Evolutionary conservation across 1,284 basidiomycete species (phyloP).

Genomic region (Microstroma glucosiphilum): DNA sequence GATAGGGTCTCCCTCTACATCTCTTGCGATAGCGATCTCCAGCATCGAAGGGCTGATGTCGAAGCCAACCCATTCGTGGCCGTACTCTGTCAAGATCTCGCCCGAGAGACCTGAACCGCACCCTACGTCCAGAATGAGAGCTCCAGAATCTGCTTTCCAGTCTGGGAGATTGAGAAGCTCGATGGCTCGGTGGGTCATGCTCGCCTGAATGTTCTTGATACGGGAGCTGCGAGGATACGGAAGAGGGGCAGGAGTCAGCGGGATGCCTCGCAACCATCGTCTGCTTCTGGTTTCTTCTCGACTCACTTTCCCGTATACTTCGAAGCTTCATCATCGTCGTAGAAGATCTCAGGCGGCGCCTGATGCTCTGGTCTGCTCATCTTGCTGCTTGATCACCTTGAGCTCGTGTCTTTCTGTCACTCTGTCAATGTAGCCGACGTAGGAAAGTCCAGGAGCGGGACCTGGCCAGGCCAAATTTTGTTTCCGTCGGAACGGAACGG

Average conservation of each 20-base stretch:
- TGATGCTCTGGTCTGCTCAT: slow-evolving; percentile 95
- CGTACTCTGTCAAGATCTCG: slow-evolving; percentile 89
- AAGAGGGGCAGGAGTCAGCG: not conserved
- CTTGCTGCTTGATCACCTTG: not conserved
- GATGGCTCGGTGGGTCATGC: slow-evolving; percentile 93
- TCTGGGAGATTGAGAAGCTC: slow-evolving; percentile 79
- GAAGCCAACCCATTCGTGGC: slow-evolving; percentile 87
- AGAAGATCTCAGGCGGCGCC: slow-evolving; percentile 96
- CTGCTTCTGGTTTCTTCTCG: not conserved
- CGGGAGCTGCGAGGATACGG: slow-evolving; percentile 57
- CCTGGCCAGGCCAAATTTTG: too few species aligned
- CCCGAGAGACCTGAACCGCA: slow-evolving; percentile 98
- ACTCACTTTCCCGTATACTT: slow-evolving; percentile 93
- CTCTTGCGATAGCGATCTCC: slow-evolving; percentile 45
- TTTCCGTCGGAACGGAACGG: too few species aligned
- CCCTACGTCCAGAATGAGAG: slow-evolving; percentile 82
- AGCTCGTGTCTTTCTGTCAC: too few species aligned
- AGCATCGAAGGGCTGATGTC: slow-evolving; percentile 93
- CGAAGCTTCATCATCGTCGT: slow-evolving; percentile 86
- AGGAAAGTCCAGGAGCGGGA: too few species aligned
- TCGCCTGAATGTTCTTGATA: slow-evolving; percentile 91
- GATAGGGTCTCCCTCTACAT: slow-evolving; percentile 48
- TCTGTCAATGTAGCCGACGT: too few species aligned
- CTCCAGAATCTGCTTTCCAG: slow-evolving; percentile 28
- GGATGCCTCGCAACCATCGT: not conserved